phyloP scores from a whole-genome alignment of 139 green algal species.

The Bryopsis sp. region DNA sequence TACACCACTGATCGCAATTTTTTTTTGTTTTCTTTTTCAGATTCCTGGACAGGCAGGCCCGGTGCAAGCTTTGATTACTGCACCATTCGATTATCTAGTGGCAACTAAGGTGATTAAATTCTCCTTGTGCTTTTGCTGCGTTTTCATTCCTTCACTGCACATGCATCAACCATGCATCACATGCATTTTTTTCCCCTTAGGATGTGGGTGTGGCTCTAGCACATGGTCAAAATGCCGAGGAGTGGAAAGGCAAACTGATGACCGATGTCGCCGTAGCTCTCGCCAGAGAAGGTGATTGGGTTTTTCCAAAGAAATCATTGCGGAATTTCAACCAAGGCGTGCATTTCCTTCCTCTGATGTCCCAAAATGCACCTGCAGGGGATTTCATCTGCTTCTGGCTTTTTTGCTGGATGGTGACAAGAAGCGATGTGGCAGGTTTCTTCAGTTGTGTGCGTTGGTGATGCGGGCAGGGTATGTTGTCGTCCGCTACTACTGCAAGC shows the following conservation, averaged over 20 bases:
- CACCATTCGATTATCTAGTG: slow-evolving; percentile 34
- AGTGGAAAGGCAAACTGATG: slow-evolving; percentile 42
- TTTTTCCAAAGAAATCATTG: too few relatives aligned
- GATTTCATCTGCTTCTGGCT: not conserved
- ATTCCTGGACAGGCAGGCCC: slow-evolving; percentile 20
- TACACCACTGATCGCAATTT: too few relatives aligned
- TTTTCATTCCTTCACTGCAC: not conserved
- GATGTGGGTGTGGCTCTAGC: slow-evolving; percentile 52
- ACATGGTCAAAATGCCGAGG: slow-evolving; percentile 45
- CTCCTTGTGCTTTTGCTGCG: not conserved
- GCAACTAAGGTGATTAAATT: slow-evolving; percentile 22
- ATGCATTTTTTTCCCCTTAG: slow-evolving; percentile 2
- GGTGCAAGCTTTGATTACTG: slow-evolving; percentile 33
- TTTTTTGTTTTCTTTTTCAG: slow-evolving; percentile 18
- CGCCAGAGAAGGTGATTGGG: slow-evolving; percentile 36
- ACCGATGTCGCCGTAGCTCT: slow-evolving; percentile 35
- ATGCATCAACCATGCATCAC: not conserved
- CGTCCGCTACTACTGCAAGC: slow-evolving; percentile 38
- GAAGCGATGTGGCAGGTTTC: too few relatives aligned
- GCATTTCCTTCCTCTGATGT: too few relatives aligned
- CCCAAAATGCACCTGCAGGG: not conserved
- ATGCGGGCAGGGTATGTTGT: slow-evolving; percentile 44
- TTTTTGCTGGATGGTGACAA: too few relatives aligned
- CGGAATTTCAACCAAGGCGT: too few relatives aligned
- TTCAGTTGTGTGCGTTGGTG: too few relatives aligned